Percentiles rank a stretch among this genome's conserved stretches.
Evolutionary conservation across 805 yeast genomes (phyloP).

Genomic region (Nakazawaea populi): DNA sequence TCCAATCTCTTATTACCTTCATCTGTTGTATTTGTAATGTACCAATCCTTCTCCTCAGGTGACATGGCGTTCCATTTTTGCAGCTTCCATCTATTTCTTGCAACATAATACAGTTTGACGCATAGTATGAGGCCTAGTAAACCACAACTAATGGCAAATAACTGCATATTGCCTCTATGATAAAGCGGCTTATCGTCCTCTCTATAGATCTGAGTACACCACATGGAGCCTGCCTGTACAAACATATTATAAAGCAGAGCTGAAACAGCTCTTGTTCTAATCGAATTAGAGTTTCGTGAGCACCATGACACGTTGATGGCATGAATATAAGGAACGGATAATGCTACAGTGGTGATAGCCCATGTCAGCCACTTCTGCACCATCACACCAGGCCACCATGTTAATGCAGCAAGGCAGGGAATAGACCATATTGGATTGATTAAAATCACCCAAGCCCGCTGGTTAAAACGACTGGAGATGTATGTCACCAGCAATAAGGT

Average conservation of each 20-base stretch:
- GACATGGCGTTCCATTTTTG: slow-evolving; percentile 45
- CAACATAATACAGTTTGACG: slow-evolving; percentile 31
- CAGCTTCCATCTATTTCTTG: slow-evolving; percentile 38
- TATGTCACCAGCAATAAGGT: slow-evolving; percentile 29
- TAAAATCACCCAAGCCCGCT: slow-evolving; percentile 18
- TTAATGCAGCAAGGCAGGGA: slow-evolving; percentile 18
- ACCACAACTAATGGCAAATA: slow-evolving; percentile 31
- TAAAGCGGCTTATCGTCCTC: slow-evolving; percentile 55
- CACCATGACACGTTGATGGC: slow-evolving; percentile 56
- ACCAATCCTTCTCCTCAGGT: slow-evolving; percentile 42
- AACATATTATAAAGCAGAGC: slow-evolving; percentile 62
- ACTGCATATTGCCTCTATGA: slow-evolving; percentile 45
- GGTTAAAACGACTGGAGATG: slow-evolving; percentile 28
- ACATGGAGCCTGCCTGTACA: slow-evolving; percentile 52
- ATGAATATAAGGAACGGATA: slow-evolving; percentile 45
- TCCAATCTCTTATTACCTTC: slow-evolving; percentile 57
- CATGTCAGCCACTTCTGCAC: slow-evolving; percentile 20
- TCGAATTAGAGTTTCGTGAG: slow-evolving; percentile 56
- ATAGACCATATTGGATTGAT: slow-evolving; percentile 21
- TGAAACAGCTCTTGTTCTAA: slow-evolving; percentile 57
- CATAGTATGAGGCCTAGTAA: slow-evolving; percentile 24
- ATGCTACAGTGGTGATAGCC: slow-evolving; percentile 18
- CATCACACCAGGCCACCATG: slow-evolving; percentile 23
- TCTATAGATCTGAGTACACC: slow-evolving; percentile 51
- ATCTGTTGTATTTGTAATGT: slow-evolving; percentile 39